Evolutionary conservation across 1,284 basidiomycete genomes (phyloP).

Genomic region (Mycena sp.): DNA sequence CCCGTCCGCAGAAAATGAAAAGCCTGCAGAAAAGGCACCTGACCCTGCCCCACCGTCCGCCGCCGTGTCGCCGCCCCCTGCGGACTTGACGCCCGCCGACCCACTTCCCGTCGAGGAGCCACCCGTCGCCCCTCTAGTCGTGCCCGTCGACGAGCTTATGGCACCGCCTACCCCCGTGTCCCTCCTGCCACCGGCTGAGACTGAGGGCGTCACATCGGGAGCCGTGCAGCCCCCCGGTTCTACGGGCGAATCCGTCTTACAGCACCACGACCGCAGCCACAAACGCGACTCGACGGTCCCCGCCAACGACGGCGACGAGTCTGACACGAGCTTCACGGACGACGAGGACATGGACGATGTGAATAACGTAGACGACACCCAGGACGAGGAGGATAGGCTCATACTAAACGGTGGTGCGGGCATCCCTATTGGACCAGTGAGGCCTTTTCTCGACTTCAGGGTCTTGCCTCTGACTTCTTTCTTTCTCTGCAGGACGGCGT

Average conservation of each 20-base stretch:
- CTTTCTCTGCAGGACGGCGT: slow-evolving; percentile 72
- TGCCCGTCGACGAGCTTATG: slow-evolving; percentile 40
- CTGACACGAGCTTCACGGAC: slow-evolving; percentile 57
- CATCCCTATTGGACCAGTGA: slow-evolving; percentile 62
- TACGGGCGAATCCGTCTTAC: slow-evolving; percentile 44
- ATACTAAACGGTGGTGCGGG: slow-evolving; percentile 61
- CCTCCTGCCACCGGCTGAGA: slow-evolving; percentile 58
- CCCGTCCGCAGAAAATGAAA: slow-evolving; percentile 4
- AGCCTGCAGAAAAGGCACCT: slow-evolving; percentile 17
- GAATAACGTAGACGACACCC: slow-evolving; percentile 50
- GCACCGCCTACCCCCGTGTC: slow-evolving; percentile 52
- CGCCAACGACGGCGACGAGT: slow-evolving; percentile 50
- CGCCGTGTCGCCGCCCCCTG: slow-evolving; percentile 37
- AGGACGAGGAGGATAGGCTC: slow-evolving; percentile 60
- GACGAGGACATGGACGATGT: slow-evolving; percentile 55
- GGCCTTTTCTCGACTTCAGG: slow-evolving; percentile 28
- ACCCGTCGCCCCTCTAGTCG: slow-evolving; percentile 17
- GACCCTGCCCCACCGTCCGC: background rate
- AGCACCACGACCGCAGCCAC: slow-evolving; percentile 57
- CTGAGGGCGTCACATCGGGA: slow-evolving; percentile 63
- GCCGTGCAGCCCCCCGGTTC: slow-evolving; percentile 67
- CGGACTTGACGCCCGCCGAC: slow-evolving; percentile 47
- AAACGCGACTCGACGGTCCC: slow-evolving; percentile 40
- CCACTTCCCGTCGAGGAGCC: slow-evolving; percentile 4
- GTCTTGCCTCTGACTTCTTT: background rate